Percentiles rank a stretch among this genome's conserved stretches.
Conservation (phyloP, 108 stramenopile genomes). For the Nitzschia sp. region DNA sequence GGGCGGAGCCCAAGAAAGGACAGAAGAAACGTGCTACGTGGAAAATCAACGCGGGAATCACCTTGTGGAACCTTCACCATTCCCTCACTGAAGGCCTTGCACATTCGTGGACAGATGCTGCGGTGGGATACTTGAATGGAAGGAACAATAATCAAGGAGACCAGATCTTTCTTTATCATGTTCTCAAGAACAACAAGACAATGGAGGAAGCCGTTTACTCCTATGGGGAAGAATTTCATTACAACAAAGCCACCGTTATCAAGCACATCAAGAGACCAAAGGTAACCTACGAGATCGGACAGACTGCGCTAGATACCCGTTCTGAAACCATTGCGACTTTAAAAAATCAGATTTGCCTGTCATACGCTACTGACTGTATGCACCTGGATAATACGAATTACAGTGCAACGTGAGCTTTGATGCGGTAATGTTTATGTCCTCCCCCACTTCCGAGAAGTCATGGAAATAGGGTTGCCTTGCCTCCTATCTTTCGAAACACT, state of each 20-base stretch:
- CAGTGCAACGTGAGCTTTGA: background rate
- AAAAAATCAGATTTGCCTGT: conserved; percentile 6
- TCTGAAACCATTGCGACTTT: conserved; percentile 4
- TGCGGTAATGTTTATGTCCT: no score
- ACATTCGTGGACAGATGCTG: conserved; percentile 24
- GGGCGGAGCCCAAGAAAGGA: conserved; percentile 16
- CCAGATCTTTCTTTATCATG: conserved; percentile 31
- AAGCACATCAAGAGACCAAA: conserved; percentile 38
- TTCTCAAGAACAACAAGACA: conserved; percentile 18
- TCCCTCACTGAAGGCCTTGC: conserved; percentile 8
- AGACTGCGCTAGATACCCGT: conserved; percentile 6
- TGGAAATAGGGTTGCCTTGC: background rate
- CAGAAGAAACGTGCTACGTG: conserved; percentile 28
- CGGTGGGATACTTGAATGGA: conserved; percentile 8
- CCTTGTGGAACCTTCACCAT: conserved; percentile 40
- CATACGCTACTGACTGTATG: conserved; percentile 1
- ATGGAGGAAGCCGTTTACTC: conserved; percentile 7
- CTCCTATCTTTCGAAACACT: background rate
- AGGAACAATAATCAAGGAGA: conserved; percentile 31
- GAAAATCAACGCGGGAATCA: conserved; percentile 44
- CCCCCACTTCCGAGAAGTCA: no score
- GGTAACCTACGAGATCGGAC: conserved; percentile 12
- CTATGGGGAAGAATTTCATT: conserved; percentile 27
- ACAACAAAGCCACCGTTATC: conserved; percentile 34
- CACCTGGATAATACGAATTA: conserved; percentile 12